phyloP scores from a whole-genome alignment of 2,329 filamentous ascomycete genomes.

The Penicillium rolfsii region DNA sequence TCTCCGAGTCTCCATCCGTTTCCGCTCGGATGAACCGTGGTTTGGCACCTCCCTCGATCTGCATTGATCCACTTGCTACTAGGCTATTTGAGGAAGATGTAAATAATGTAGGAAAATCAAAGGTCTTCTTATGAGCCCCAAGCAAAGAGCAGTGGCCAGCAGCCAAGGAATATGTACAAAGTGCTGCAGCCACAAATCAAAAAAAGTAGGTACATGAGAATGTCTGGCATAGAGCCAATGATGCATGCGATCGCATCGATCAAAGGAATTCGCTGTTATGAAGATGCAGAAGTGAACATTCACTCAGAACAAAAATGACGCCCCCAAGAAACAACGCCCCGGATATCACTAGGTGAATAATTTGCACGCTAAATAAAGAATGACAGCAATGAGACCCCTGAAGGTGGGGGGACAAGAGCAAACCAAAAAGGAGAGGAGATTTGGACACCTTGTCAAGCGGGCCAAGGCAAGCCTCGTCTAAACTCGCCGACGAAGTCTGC shows the following conservation, averaged over 20 bases:
- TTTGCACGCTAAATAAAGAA: slow-evolving; percentile 12
- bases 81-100: not conserved
- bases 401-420: not conserved
- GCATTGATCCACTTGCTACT: slow-evolving; percentile 1
- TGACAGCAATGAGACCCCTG: not conserved
- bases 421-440: not conserved
- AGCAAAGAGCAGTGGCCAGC: not conserved
- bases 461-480: slow-evolving; percentile 3
- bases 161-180: slow-evolving; percentile 20
- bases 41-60: slow-evolving; percentile 4
- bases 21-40: slow-evolving; percentile 14
- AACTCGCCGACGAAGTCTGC: slow-evolving; percentile 42
- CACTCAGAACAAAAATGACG: not conserved
- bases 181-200: slow-evolving; percentile 8
- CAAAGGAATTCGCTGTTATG: slow-evolving; percentile 8
- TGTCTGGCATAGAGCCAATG: not conserved
- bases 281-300: slow-evolving; percentile 7
- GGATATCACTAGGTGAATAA: slow-evolving; percentile 8
- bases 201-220: slow-evolving; percentile 21
- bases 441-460: not conserved
- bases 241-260: not conserved
- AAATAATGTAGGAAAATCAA: not conserved
- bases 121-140: not conserved
- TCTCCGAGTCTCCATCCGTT: no score
- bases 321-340: slow-evolving; percentile 3